Evolutionary conservation across 2,329 filamentous ascomycete species (phyloP).

Genomic region (Cladosporium cucumerinum): DNA sequence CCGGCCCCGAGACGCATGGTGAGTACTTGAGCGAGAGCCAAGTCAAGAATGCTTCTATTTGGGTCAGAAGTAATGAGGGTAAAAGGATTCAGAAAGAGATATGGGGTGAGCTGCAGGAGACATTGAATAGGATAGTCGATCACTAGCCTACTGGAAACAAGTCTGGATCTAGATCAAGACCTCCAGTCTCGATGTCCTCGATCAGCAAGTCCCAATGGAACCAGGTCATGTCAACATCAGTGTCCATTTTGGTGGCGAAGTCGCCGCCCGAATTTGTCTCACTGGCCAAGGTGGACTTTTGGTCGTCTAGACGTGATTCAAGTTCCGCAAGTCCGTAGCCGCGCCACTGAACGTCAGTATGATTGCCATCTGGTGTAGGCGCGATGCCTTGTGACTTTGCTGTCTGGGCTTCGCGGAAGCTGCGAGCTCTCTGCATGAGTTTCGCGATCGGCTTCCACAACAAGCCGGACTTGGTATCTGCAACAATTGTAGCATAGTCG

Average conservation of each 20-base stretch:
- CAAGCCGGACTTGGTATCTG: not conserved
- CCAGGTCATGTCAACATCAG: not conserved
- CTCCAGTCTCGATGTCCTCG: not conserved
- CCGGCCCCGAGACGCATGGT: constrained; percentile 38
- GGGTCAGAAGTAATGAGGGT: constrained; percentile 28
- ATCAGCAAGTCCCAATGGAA: not conserved
- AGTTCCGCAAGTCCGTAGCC: not conserved
- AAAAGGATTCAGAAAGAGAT: not conserved
- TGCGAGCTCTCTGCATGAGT: not conserved
- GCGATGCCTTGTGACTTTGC: not conserved
- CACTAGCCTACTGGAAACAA: not conserved
- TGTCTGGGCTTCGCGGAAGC: not conserved
- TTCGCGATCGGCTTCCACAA: not conserved
- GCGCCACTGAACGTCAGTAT: not conserved
- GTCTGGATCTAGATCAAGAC: not conserved
- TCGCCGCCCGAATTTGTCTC: not conserved
- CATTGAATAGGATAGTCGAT: not conserved
- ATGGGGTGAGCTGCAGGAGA: not conserved
- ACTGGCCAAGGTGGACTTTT: not conserved
- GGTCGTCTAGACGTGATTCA: not conserved
- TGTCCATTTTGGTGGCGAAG: not conserved
- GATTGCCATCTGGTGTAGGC: not conserved
- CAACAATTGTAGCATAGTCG: not conserved
- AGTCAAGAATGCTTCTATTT: constrained; percentile 28
- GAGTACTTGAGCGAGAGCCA: constrained; percentile 38